phyloP scores from a whole-genome alignment of 2,329 filamentous ascomycete species.

The Hypoxylon sp. region DNA sequence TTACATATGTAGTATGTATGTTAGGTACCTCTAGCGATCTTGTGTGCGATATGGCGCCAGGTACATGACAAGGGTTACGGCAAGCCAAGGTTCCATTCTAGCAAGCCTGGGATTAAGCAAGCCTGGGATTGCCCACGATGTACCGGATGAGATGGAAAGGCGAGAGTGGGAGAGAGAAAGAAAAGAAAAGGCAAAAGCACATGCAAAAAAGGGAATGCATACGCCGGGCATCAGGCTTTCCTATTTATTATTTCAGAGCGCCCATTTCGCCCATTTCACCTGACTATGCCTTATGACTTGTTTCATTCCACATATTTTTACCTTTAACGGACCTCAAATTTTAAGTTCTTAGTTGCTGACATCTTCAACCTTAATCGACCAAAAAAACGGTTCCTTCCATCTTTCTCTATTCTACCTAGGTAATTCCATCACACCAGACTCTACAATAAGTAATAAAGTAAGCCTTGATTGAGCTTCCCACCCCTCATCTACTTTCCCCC shows the following conservation, averaged over 20 bases:
- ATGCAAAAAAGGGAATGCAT: slow-evolving; percentile 34
- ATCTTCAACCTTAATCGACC: slow-evolving; percentile 41
- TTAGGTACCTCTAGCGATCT: slow-evolving; percentile 21
- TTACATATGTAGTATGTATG: slow-evolving; percentile 19
- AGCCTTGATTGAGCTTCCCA: slow-evolving; percentile 23
- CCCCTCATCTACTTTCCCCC: slow-evolving; percentile 10
- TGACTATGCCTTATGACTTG: slow-evolving; percentile 23
- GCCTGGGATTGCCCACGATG: neutral
- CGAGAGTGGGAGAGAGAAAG: neutral
- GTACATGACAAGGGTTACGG: slow-evolving; percentile 20
- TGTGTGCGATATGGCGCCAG: slow-evolving; percentile 19
- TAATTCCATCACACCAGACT: slow-evolving; percentile 22
- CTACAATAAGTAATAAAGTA: slow-evolving; percentile 29
- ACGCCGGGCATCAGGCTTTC: slow-evolving; percentile 14
- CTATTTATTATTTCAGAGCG: slow-evolving; percentile 39
- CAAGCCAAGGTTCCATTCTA: slow-evolving; percentile 4
- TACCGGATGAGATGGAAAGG: neutral
- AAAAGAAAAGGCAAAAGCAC: slow-evolving; percentile 34
- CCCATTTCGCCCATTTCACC: slow-evolving; percentile 20
- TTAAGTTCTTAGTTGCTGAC: slow-evolving; percentile 35
- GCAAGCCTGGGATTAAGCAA: too few species aligned
- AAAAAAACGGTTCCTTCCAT: slow-evolving; percentile 14
- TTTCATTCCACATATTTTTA: slow-evolving; percentile 40
- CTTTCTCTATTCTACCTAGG: slow-evolving; percentile 27
- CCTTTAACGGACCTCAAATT: slow-evolving; percentile 35